Evolutionary conservation across 352 stramenopile species (phyloP), one percentile per base, ranked within the genome.

Genomic region (Pythium folliculosum): DNA sequence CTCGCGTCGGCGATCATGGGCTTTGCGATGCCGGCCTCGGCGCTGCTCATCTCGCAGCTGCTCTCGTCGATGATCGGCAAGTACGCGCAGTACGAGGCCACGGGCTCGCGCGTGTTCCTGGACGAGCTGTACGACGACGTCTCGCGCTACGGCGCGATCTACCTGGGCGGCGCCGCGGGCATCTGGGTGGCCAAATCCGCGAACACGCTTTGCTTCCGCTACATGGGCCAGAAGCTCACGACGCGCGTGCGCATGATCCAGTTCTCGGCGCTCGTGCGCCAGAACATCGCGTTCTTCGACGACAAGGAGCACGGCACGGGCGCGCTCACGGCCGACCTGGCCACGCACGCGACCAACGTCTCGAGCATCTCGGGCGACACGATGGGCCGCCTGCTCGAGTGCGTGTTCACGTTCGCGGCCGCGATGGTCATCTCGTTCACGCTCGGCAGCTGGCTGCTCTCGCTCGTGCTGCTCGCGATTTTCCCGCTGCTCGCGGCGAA

Each of bases 251-350:
- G 79, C 5, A 66, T 66, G 35, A 59, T 78, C 16, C 76, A 85
- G 13, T 85, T 88, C 37, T 14, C 60, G 23, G 75, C 76, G 4
- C 47, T 84, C 27, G 1, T 75, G 74, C 65, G 73, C 21, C 78
- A 86, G 60, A 71, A 81, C 38, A 79, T 84, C 45, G 72, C 43
- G 8, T 86, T 83, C 61, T 84, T 83, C 38, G 77, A 81, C 49
- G 57, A 73, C 27, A 65, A 52, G 1, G 52, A 61, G 3, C 44
- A 80, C 37, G 65, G 66, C 1, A 77, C 77, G 7, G 72, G 75
- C 40, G 71, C 77, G 7, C 70, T 76, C 59, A 77, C 65, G 16
- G 77, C 79, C 12, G 69, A 83, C 16, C 53, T 90, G 5, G 70
- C 77, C 14, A 86, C 77, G 12, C 64, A 77, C 51, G 79, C 76